Percentiles rank a stretch among this genome's conserved stretches.
phyloP scores from a whole-genome alignment of 192 early-diverging fungal genomes.

The Coemansia sp. region DNA sequence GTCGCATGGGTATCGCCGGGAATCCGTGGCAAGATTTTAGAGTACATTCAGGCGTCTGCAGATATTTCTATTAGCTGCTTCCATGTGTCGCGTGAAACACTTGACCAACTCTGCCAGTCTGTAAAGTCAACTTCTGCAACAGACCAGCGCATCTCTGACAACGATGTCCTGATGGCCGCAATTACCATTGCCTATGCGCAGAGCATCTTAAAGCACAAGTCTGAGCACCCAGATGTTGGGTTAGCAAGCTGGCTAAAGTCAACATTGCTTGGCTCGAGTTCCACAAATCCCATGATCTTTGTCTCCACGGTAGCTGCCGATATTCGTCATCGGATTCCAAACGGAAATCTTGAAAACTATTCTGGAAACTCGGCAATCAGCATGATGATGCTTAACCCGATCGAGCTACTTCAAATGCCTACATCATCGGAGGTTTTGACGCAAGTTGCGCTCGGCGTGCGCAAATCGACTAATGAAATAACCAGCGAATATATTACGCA shows the following conservation, averaged over 20 bases:
- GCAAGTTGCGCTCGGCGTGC: neutral
- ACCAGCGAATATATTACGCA: slow-evolving; percentile 11
- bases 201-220: neutral
- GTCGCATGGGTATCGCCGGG: slow-evolving; percentile 15
- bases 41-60: neutral
- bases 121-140: neutral
- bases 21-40: slow-evolving; percentile 5
- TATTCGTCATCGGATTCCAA: neutral
- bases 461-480: neutral
- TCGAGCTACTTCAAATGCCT: slow-evolving; percentile 10
- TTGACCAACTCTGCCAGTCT: neutral
- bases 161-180: slow-evolving; percentile 16
- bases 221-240: neutral
- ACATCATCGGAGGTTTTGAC: neutral
- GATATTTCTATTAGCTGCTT: slow-evolving; percentile 8
- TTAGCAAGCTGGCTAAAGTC: neutral
- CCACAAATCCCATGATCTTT: neutral
- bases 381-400: neutral
- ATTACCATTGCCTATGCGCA: slow-evolving; percentile 11
- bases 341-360: neutral
- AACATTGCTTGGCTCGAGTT: neutral
- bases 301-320: neutral
- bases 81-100: neutral
- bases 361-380: neutral
- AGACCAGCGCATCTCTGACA: slow-evolving; percentile 8